Evolutionary conservation across 169 alveolate species (phyloP).

Genomic region (Perkinsus marinus): DNA sequence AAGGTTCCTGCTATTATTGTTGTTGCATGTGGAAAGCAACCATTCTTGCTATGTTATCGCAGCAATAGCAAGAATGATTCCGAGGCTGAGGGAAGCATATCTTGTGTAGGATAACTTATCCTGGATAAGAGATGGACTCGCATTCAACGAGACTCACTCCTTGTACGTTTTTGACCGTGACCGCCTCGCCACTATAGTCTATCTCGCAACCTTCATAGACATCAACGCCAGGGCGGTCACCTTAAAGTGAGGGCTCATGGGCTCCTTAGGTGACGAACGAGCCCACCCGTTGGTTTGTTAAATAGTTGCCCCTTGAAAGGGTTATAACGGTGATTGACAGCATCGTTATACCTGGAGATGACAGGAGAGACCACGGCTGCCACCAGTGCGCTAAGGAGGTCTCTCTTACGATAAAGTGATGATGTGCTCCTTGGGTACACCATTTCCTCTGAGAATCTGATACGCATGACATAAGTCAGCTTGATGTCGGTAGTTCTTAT

Average conservation of each 20-base stretch:
- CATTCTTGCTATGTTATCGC: no score
- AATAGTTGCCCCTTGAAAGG: conserved; percentile 55
- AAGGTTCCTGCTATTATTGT: background rate
- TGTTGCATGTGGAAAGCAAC: no score
- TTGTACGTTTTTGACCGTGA: conserved; percentile 49
- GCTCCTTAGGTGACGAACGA: background rate
- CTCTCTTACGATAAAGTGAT: conserved; percentile 44
- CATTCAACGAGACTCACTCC: conserved; percentile 29
- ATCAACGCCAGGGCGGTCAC: conserved; percentile 34
- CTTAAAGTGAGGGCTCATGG: background rate
- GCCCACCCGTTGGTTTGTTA: conserved; percentile 37
- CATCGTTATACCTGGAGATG: conserved; percentile 30
- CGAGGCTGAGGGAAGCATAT: no score
- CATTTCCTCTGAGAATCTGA: conserved; percentile 40
- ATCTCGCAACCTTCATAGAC: conserved; percentile 61
- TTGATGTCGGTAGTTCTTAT: conserved; percentile 61
- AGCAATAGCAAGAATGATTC: no score
- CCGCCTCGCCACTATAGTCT: conserved; percentile 54
- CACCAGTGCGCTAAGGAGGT: background rate
- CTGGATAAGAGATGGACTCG: background rate
- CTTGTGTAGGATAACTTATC: no score
- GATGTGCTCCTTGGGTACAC: conserved; percentile 47
- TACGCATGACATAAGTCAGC: conserved; percentile 67
- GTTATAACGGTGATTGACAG: conserved; percentile 39
- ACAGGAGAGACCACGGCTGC: background rate